Conservation (phyloP, 345 rosid genomes). For the Sonneratia alba region DNA sequence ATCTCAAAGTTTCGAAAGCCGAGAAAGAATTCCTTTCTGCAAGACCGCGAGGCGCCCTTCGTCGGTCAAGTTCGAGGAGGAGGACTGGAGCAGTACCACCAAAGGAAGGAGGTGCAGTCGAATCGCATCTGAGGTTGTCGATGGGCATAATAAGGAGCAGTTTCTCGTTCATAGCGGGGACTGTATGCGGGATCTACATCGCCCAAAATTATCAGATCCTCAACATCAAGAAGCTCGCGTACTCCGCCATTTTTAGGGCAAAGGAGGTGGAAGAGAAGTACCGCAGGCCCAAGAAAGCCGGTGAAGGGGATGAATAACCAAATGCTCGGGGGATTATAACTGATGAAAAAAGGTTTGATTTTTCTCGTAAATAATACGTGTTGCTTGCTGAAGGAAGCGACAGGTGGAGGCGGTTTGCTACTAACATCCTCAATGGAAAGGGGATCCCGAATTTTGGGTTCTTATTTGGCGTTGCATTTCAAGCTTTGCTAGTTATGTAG, state of each 20-base stretch:
- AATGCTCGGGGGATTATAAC: background rate
- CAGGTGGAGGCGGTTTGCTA: background rate
- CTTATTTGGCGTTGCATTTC: too few species aligned
- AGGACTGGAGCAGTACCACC: too few species aligned
- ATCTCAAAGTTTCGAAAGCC: too few species aligned
- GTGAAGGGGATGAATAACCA: constrained; percentile 20
- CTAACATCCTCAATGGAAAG: too few species aligned
- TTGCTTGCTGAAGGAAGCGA: background rate
- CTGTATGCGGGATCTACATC: constrained; percentile 62
- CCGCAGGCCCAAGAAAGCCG: constrained; percentile 37
- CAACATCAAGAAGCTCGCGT: constrained; percentile 50
- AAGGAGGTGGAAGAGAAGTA: constrained; percentile 53
- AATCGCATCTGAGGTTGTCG: background rate
- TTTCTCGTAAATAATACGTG: background rate
- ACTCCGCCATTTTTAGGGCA: constrained; percentile 37
- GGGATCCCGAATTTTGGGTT: background rate
- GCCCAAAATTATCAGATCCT: constrained; percentile 85
- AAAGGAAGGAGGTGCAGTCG: background rate
- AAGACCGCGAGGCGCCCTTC: too few species aligned
- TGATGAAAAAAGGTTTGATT: constrained; percentile 1
- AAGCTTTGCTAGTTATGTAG: too few species aligned
- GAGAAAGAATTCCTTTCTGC: too few species aligned
- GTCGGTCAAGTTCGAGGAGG: too few species aligned
- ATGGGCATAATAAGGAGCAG: constrained; percentile 66
- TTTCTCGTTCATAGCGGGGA: constrained; percentile 55